Evolutionary conservation across 495 filamentous ascomycete genomes (phyloP).

Genomic region (Aspergillus diversus): DNA sequence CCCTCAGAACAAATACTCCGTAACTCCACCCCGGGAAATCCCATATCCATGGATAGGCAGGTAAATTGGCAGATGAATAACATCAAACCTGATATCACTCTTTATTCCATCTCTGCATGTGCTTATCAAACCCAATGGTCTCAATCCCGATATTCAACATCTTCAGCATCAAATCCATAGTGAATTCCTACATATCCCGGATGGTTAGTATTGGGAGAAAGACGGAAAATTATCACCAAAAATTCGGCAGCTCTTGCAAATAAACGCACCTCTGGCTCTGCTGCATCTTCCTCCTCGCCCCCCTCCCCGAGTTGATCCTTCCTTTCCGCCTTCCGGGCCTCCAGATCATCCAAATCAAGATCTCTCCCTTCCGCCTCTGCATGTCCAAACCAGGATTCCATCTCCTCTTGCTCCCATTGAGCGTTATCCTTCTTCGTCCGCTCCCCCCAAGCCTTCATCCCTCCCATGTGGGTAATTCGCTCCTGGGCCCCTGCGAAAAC

Average conservation of each 20-base stretch:
- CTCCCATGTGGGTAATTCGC: constrained; percentile 56
- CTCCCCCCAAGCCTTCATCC: constrained; percentile 57
- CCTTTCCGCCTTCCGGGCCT: constrained; percentile 30
- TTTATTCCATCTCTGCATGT: constrained; percentile 56
- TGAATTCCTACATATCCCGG: constrained; percentile 55
- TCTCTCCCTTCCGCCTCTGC: constrained; percentile 18
- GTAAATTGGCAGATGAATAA: too few relatives aligned
- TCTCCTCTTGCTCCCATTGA: constrained; percentile 38
- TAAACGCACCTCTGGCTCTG: constrained; percentile 41
- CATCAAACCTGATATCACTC: constrained; percentile 15
- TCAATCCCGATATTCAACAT: constrained; percentile 66
- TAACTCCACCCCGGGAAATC: too few relatives aligned
- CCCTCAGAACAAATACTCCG: too few relatives aligned
- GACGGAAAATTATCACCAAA: constrained; percentile 18
- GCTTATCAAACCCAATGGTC: constrained; percentile 65
- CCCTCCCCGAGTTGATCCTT: constrained; percentile 31
- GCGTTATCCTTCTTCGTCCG: constrained; percentile 43
- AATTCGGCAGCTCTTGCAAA: too few relatives aligned
- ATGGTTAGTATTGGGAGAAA: constrained; percentile 7
- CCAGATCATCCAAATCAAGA: constrained; percentile 35
- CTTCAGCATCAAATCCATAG: constrained; percentile 73
- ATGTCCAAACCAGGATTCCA: constrained; percentile 25
- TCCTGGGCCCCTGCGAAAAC: constrained; percentile 49
- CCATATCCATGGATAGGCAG: too few relatives aligned
- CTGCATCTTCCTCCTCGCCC: constrained; percentile 26